These are phyloP conservation scores for Allium fistulosum DNA, from an alignment of 106 monocot species.

Conservation along the genomic window DNA sequence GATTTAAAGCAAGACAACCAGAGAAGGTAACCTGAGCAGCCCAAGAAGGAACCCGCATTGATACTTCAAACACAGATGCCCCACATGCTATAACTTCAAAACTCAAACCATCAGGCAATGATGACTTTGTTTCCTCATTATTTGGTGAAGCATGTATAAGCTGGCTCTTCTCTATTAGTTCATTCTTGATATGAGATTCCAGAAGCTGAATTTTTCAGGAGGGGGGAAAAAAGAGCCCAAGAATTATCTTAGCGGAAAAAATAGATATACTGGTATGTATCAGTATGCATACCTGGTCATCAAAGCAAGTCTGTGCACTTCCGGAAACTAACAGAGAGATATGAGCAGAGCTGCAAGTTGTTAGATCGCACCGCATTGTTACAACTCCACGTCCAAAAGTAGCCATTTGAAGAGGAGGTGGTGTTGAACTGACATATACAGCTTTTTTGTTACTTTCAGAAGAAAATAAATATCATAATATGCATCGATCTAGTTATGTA, in stretches of 20 bases:
- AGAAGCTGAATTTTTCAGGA: constrained; percentile 34
- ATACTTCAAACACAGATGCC: constrained; percentile 57
- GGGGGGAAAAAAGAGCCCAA: not conserved
- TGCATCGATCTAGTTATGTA: too few species aligned
- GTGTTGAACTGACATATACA: constrained; percentile 34
- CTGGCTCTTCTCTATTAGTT: constrained; percentile 53
- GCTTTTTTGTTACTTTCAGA: not conserved
- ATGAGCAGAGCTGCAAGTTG: constrained; percentile 56
- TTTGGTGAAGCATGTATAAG: constrained; percentile 28
- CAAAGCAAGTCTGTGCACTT: constrained; percentile 60
- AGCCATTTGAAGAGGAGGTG: constrained; percentile 58
- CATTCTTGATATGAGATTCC: constrained; percentile 60
- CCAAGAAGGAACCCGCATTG: constrained; percentile 56
- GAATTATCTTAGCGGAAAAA: not conserved
- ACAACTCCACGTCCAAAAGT: constrained; percentile 54
- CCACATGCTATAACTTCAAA: constrained; percentile 52
- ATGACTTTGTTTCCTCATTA: constrained; percentile 23
- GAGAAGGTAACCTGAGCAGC: constrained; percentile 49
- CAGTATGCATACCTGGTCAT: constrained; percentile 46
- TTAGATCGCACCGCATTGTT: constrained; percentile 68
- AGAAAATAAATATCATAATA: too few species aligned
- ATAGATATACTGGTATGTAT: not conserved
- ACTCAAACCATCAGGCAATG: constrained; percentile 28
- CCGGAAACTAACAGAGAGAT: constrained; percentile 67
- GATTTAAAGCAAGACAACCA: not conserved